Percentiles rank a stretch among this genome's conserved stretches.
These are phyloP conservation scores for Globisporangium carolinianum DNA, from an alignment of 352 stramenopile genomes.

Conservation along the genomic window DNA sequence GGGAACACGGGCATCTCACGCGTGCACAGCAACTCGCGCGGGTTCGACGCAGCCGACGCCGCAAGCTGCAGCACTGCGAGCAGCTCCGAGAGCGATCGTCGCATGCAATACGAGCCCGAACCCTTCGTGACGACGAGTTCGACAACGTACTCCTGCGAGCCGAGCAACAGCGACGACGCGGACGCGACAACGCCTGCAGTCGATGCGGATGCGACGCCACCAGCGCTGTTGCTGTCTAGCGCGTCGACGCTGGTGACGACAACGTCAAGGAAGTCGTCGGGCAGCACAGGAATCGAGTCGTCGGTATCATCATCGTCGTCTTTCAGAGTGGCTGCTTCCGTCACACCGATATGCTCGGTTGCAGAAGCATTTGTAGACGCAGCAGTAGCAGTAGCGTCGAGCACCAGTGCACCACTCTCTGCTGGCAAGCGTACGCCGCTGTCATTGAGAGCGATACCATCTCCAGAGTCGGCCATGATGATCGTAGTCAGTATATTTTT, in stretches of 20 bases:
- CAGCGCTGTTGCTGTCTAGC: constrained; percentile 4
- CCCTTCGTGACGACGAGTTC: constrained; percentile 60
- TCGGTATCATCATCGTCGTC: constrained; percentile 10
- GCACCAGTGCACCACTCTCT: no score
- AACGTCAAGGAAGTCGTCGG: constrained; percentile 40
- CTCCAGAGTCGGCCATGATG: no score
- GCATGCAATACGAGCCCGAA: constrained; percentile 44
- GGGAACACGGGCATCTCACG: constrained; percentile 36
- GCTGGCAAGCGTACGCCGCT: no score
- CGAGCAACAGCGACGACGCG: constrained; percentile 17
- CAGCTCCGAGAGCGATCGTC: constrained; percentile 32
- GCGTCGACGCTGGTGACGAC: constrained; percentile 61
- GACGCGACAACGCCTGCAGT: constrained; percentile 33
- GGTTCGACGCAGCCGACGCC: not conserved
- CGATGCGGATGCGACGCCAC: no score
- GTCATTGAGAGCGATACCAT: no score
- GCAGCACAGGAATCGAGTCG: no score
- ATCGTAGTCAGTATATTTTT: no score
- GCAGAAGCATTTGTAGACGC: no score
- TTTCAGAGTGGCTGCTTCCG: no score
- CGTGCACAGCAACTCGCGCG: not conserved
- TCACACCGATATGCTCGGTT: no score
- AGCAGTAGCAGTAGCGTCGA: no score
- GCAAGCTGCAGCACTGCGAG: constrained; percentile 24
- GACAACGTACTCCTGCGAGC: constrained; percentile 26